Conservation (phyloP, 106 monocot species). For the Phalaenopsis aphrodite region DNA sequence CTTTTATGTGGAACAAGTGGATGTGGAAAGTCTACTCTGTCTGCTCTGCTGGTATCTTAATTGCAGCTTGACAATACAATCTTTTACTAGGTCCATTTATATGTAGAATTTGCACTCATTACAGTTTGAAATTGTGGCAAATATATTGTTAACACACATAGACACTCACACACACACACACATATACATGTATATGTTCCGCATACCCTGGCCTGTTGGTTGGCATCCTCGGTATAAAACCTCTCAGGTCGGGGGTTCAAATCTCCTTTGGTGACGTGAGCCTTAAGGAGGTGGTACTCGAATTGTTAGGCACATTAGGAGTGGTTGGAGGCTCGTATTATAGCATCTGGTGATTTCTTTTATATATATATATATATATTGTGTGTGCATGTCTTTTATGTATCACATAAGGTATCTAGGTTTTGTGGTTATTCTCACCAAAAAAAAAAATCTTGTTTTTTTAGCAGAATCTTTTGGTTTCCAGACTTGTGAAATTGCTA, state of each 20-base stretch:
- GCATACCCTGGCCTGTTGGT: too few species aligned
- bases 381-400: neutral
- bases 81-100: too few species aligned
- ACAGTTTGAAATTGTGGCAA: neutral
- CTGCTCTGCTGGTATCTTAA: constrained; percentile 67
- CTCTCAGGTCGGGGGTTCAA: too few species aligned
- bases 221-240: too few species aligned
- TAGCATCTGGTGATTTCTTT: too few species aligned
- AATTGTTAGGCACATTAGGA: too few species aligned
- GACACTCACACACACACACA: too few species aligned
- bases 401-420: neutral
- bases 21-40: constrained; percentile 90
- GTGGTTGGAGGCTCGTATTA: too few species aligned
- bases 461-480: neutral
- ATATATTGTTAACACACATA: neutral
- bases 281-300: too few species aligned
- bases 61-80: neutral
- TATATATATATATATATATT: too few species aligned
- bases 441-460: neutral
- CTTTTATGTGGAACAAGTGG: constrained; percentile 89
- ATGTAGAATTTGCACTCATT: neutral
- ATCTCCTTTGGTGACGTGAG: too few species aligned
- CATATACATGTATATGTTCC: too few species aligned
- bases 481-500: neutral
- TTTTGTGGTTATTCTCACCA: neutral